Percentiles rank a stretch among this genome's conserved stretches.
Evolutionary conservation across 805 yeast genomes (phyloP).

Genomic region (Kodamaea leandrae): DNA sequence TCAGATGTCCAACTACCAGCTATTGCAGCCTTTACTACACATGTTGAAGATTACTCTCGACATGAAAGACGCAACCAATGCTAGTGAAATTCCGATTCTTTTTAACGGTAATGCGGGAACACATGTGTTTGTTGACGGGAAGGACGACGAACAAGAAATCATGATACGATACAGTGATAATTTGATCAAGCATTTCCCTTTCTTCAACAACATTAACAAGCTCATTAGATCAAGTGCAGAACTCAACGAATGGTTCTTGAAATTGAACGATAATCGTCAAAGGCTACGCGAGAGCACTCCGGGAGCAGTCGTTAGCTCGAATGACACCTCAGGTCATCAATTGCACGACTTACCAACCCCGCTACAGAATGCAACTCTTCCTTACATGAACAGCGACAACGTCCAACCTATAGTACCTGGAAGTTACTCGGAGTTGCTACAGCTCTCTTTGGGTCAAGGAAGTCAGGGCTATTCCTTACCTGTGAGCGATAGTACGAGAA

Average conservation of each 20-base stretch:
- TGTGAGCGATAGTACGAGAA: constrained; percentile 30
- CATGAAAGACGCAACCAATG: constrained; percentile 12
- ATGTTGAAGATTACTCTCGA: constrained; percentile 22
- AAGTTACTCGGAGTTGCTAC: constrained; percentile 1
- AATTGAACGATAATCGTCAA: constrained; percentile 12
- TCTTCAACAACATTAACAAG: constrained; percentile 27
- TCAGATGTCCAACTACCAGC: constrained; percentile 28
- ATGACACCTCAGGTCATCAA: not conserved
- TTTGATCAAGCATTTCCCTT: constrained; percentile 24
- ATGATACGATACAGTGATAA: constrained; percentile 20
- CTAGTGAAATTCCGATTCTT: not conserved
- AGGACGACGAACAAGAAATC: constrained; percentile 13
- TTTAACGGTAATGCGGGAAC: not conserved
- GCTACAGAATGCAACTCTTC: not conserved
- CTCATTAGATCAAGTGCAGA: constrained; percentile 22
- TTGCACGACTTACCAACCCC: not conserved
- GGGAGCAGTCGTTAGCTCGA: not conserved
- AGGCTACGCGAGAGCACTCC: not conserved
- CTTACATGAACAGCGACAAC: not conserved
- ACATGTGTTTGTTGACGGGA: constrained; percentile 3
- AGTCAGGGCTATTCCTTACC: constrained; percentile 1
- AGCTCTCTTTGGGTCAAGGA: not conserved
- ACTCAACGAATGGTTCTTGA: constrained; percentile 26
- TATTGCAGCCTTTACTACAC: constrained; percentile 32
- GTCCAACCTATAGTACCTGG: not conserved